Conservation (phyloP, 1,139 yeast genomes). For the Zygoascus sp. region DNA sequence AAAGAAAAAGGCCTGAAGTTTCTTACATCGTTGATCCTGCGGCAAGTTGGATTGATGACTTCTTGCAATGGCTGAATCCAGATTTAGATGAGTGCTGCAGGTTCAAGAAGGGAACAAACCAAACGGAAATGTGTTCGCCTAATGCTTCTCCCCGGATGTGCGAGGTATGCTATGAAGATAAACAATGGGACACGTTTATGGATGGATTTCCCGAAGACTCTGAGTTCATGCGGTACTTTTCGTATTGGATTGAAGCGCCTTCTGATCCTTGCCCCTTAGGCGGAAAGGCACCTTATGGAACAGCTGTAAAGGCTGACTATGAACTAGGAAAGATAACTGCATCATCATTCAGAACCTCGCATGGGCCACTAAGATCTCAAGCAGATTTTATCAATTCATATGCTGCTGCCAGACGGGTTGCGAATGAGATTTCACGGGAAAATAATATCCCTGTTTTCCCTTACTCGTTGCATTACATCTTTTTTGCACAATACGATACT, state of each 20-base stretch:
- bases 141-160: constrained; percentile 68
- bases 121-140: constrained; percentile 58
- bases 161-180: constrained; percentile 59
- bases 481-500: constrained; percentile 79
- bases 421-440: constrained; percentile 48
- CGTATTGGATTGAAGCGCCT: constrained; percentile 77
- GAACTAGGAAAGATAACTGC: constrained; percentile 43
- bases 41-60: constrained; percentile 92
- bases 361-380: constrained; percentile 75
- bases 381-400: constrained; percentile 78
- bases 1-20: constrained; percentile 57
- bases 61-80: constrained; percentile 81
- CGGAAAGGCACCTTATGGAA: constrained; percentile 87
- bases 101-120: constrained; percentile 40
- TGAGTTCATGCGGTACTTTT: constrained; percentile 67
- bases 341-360: constrained; percentile 76
- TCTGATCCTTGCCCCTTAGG: constrained; percentile 94
- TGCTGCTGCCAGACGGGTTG: constrained; percentile 65
- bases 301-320: constrained; percentile 48
- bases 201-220: constrained; percentile 75
- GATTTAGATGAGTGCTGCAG: constrained; percentile 82
- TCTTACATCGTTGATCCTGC: constrained; percentile 78
- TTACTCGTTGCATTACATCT: constrained; percentile 87
- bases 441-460: constrained; percentile 67
- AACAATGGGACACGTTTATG: constrained; percentile 70